Evolutionary conservation across 1,139 yeast species (phyloP), one percentile per base, ranked within the genome.

Genomic region (Yamadazyma jaroonii): DNA sequence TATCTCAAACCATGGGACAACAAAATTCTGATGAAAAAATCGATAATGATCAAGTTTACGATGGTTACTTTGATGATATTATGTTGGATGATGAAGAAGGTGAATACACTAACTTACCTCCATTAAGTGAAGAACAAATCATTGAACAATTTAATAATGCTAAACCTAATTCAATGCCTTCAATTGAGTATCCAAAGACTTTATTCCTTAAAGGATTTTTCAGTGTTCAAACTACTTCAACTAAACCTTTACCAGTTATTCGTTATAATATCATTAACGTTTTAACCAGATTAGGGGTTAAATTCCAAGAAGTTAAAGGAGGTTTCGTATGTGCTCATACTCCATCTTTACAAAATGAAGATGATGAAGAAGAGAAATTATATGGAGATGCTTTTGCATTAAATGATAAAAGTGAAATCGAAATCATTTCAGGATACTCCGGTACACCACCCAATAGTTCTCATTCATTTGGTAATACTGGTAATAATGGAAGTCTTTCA

Each of bases 191-290:
- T 55, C 96, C 96, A 46, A 85, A 85, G 62, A 90, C 96, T 3
- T 76, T 90, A 47, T 89, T 89, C 66, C 75, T 92, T 58, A 89
- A 90, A 59, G 97, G 97, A 1, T 89, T 92, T 54, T 92, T 92
- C 65, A 83, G 94, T 45, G 97, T 90, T 32, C 97, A 89, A 62
- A 86, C 96, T 1, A 92, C 98, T 0, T 88, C 97, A 2, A 87
- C 96, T 4, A 89, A 89, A 52, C 90, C 96, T 15, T 71, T 92
- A 40, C 92, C 95, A 8, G 87, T 86, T 44, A 90, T 92, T 41
- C 79, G 97, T 42, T 80, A 85, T 52, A 90, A 86, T 54, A 81
- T 92, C 34, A 85, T 92, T 25, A 77, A 81, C 24, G 94, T 86
- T 1, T 73, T 92, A 57, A 81, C 80, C 25, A 79, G 79, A 46